Percentiles rank a stretch among this genome's conserved stretches.
These are phyloP conservation scores for Yamadazyma olivae DNA, from an alignment of 805 yeast species.

Conservation along the genomic window DNA sequence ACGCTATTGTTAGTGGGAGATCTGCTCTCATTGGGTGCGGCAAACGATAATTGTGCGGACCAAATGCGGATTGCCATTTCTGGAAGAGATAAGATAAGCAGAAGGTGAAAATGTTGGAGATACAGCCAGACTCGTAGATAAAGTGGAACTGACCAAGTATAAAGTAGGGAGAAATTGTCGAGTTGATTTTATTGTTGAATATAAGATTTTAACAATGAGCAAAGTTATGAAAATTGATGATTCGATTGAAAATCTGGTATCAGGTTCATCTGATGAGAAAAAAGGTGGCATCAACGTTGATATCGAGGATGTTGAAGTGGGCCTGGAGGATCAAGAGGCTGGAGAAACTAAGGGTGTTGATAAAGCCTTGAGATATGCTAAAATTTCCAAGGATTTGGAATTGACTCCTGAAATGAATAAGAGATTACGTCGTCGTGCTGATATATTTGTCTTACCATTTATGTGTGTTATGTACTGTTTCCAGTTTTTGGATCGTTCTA, in stretches of 20 bases:
- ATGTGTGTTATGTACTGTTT: slow-evolving; percentile 21
- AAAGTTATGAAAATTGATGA: too few species aligned
- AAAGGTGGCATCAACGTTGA: slow-evolving; percentile 6
- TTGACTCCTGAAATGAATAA: slow-evolving; percentile 14
- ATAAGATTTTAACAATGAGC: too few species aligned
- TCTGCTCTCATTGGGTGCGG: too few species aligned
- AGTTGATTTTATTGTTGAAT: too few species aligned
- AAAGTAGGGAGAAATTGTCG: too few species aligned
- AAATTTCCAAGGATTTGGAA: slow-evolving; percentile 11
- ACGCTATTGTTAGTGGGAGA: too few species aligned
- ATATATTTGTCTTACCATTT: slow-evolving; percentile 21
- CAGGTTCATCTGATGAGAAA: slow-evolving; percentile 2
- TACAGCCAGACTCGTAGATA: too few species aligned
- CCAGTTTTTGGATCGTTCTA: slow-evolving; percentile 33
- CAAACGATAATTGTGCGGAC: too few species aligned
- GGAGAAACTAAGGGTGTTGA: slow-evolving; percentile 29
- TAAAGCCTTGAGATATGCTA: slow-evolving; percentile 32
- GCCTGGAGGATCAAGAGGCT: neutral
- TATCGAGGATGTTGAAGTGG: slow-evolving; percentile 1
- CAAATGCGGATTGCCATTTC: too few species aligned
- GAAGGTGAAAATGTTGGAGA: too few species aligned
- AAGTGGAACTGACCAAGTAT: too few species aligned
- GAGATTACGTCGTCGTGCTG: slow-evolving; percentile 16
- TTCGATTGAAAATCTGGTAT: neutral
- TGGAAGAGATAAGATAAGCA: too few species aligned